Evolutionary conservation across 1,284 basidiomycete genomes (phyloP).

Genomic region (Pascua sp.): DNA sequence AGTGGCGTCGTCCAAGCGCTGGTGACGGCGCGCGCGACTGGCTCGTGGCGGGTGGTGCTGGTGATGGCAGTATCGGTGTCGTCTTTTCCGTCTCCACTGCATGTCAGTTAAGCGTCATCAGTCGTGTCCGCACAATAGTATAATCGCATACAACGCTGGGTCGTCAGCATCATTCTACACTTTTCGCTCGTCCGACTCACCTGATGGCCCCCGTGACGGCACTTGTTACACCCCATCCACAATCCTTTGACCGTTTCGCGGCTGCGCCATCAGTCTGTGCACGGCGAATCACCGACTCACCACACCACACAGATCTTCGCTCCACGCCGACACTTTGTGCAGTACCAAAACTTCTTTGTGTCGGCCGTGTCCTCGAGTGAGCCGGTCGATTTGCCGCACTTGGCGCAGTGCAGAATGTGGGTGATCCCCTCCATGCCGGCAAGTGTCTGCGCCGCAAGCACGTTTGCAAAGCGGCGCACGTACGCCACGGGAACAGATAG

Average conservation of each 20-base stretch:
- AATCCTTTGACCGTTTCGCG: conserved; percentile 34
- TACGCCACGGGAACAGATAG: conserved; percentile 32
- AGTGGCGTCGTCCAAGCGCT: neutral
- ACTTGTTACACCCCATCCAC: conserved; percentile 39
- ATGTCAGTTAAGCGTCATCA: neutral
- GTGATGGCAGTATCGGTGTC: neutral
- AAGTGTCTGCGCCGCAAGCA: conserved; percentile 28
- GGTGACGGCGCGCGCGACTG: conserved; percentile 5
- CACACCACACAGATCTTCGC: conserved; percentile 39
- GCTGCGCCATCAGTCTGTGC: conserved; percentile 17
- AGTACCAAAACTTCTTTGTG: conserved; percentile 41
- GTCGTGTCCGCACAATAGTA: conserved; percentile 31
- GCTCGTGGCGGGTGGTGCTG: neutral
- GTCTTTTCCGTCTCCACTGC: conserved; percentile 7
- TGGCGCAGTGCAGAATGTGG: conserved; percentile 31
- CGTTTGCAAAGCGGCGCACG: conserved; percentile 26
- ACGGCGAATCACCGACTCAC: conserved; percentile 17
- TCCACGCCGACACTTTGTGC: conserved; percentile 29
- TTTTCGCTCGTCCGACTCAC: conserved; percentile 7
- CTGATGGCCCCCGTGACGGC: conserved; percentile 43
- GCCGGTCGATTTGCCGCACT: conserved; percentile 40
- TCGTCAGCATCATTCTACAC: neutral
- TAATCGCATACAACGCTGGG: conserved; percentile 32
- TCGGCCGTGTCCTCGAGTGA: conserved; percentile 37
- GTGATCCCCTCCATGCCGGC: conserved; percentile 37